Evolutionary conservation across 495 filamentous ascomycete species (phyloP), one percentile per base, ranked within the genome.

Genomic region (Penicillium lividum): DNA sequence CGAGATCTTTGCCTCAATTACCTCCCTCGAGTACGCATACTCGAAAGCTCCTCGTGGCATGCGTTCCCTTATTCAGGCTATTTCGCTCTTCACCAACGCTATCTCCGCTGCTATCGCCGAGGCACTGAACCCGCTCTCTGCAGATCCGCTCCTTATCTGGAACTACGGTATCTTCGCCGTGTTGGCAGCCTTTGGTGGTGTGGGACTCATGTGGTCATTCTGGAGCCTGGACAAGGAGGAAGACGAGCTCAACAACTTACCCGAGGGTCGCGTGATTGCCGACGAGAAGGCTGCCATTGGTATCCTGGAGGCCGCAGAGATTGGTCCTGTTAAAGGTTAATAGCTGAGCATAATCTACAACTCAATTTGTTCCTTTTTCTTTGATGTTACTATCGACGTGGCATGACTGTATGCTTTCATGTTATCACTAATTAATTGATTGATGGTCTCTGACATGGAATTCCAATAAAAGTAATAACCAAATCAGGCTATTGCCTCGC

Each of bases 1-100:
- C 49, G 88, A 89, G 69, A 86, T 89, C 46, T 82, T 90, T 61
- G 82, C 86, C 3, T 84, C 79, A 49, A 82, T 89, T 68, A 88
- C 85, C n/a, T 79, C 74, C 1, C 74, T 88, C 9, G 86, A 89
- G 69, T 91, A 92, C 60, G 90, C 89, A 7, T 92, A 86, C 69
- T 88, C 85, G 64, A 91, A 93, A 74, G 89, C 90, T 2, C 90
- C 90, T n/a, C 81, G 78, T 59, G 89, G 86, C 70, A 90, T 93
- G 88, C 81, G 86, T 15, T 88, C 85, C 18, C 77, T 91, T 42
- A 84, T 92, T 33, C 85, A 85, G 63, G 81, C 85, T 15, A 73
- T 90, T 51, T 81, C 81, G 45, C 80, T 89, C 49, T 89, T 91
- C 72, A 84, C 83, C 70, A 86, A 81, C 36, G 89, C 89, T 43